These are phyloP conservation scores for Primulina huaijiensis DNA, from an alignment of 257 asterid genomes.

Conservation along the genomic window DNA sequence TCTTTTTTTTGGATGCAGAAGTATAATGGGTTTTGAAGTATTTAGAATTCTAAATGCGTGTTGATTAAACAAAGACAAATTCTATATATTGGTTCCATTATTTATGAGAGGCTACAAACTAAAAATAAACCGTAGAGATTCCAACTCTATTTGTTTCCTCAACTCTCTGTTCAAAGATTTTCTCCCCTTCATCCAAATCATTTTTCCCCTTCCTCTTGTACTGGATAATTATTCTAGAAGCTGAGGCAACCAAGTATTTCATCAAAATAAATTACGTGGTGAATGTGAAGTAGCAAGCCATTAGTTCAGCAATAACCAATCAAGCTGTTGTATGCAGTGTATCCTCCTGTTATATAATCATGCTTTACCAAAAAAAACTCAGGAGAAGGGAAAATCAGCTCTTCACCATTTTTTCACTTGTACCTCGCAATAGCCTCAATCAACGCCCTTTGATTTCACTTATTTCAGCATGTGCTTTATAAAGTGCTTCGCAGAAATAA, in stretches of 20 bases:
- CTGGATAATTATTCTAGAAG: neutral
- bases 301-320: conserved; percentile 16
- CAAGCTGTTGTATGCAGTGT: conserved; percentile 16
- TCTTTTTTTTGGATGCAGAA: neutral
- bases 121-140: no score
- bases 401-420: neutral
- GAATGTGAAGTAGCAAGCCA: conserved; percentile 17
- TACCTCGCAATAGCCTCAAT: no score
- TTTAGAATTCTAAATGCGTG: neutral
- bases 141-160: neutral
- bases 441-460: neutral
- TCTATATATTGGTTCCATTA: neutral
- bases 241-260: neutral
- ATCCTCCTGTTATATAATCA: neutral
- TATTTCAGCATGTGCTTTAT: neutral
- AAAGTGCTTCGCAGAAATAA: neutral
- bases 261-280: neutral
- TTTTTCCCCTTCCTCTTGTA: neutral
- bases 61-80: no score
- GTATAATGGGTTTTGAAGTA: neutral
- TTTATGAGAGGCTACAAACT: neutral
- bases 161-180: neutral
- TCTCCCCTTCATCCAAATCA: neutral
- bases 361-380: neutral
- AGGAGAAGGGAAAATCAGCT: no score